Evolutionary conservation across 2,329 filamentous ascomycete species (phyloP).

Genomic region (Lasiodiplodia hormozganensis): DNA sequence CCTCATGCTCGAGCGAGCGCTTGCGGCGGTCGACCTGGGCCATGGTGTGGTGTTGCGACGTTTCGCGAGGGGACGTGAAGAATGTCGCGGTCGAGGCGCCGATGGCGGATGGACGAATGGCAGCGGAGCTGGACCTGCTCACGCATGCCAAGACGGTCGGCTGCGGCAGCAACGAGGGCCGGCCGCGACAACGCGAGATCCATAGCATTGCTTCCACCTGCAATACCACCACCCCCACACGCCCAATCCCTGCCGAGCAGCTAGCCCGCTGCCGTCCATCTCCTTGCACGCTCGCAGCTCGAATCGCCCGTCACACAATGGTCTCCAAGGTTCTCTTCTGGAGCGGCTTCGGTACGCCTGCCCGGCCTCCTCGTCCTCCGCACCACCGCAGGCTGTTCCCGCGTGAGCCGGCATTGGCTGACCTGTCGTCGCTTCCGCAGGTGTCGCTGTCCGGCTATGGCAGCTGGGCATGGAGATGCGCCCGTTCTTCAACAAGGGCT

Average conservation of each 20-base stretch:
- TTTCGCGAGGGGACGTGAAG: slow-evolving; percentile 10
- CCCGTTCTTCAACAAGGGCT: slow-evolving; percentile 83
- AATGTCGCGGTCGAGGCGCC: slow-evolving; percentile 2
- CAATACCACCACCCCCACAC: slow-evolving; percentile 18
- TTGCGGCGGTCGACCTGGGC: slow-evolving; percentile 33
- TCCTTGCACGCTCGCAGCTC: slow-evolving; percentile 17
- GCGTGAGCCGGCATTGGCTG: slow-evolving; percentile 33
- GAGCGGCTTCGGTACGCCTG: slow-evolving; percentile 84
- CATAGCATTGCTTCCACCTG: neutral
- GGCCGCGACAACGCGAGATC: slow-evolving; percentile 1
- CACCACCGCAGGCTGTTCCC: slow-evolving; percentile 19
- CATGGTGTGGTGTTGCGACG: slow-evolving; percentile 25
- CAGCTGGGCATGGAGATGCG: slow-evolving; percentile 99
- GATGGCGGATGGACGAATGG: slow-evolving; percentile 3
- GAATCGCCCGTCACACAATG: slow-evolving; percentile 45
- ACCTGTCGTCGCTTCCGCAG: slow-evolving; percentile 56
- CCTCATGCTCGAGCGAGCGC: slow-evolving; percentile 37
- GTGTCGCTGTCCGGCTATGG: slow-evolving; percentile 90
- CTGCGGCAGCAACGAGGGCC: neutral
- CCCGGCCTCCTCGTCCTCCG: slow-evolving; percentile 29
- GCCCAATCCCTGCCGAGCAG: slow-evolving; percentile 5
- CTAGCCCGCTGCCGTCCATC: neutral
- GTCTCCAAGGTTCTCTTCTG: slow-evolving; percentile 75
- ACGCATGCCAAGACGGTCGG: slow-evolving; percentile 20
- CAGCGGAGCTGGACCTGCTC: slow-evolving; percentile 14